Conservation (phyloP, 75 land plant genomes). For the Picea sitchensis region DNA sequence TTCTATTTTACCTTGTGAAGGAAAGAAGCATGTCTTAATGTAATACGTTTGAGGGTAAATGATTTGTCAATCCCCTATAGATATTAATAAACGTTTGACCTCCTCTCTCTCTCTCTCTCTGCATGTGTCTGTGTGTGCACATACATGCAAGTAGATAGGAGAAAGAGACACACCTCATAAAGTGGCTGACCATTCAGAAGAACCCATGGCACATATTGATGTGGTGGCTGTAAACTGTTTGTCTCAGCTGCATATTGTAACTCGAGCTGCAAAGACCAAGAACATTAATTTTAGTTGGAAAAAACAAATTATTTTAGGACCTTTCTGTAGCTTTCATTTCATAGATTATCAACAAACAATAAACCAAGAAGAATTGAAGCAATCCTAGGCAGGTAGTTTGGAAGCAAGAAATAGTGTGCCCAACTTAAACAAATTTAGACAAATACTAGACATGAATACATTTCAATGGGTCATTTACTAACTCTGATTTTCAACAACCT, state of each 20-base stretch:
- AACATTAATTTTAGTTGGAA: background rate
- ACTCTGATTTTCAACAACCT: background rate
- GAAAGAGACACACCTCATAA: conserved; percentile 64
- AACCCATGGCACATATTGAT: conserved; percentile 91
- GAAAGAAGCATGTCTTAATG: background rate
- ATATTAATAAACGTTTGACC: background rate
- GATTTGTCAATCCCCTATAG: background rate
- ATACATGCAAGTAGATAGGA: background rate
- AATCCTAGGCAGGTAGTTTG: background rate
- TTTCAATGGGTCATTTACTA: background rate
- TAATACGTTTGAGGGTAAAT: background rate
- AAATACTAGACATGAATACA: background rate
- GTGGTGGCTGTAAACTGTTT: conserved; percentile 68
- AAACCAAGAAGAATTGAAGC: background rate
- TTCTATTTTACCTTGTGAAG: background rate
- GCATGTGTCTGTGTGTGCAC: background rate
- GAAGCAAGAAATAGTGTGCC: background rate
- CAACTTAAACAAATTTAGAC: background rate
- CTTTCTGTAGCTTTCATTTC: background rate
- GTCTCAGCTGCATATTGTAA: conserved; percentile 66
- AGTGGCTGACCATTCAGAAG: conserved; percentile 79
- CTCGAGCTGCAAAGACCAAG: conserved; percentile 59
- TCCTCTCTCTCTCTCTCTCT: background rate
- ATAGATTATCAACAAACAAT: background rate
- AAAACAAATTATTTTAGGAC: background rate